A percentile compares a stretch with the other conserved stretches of the same genome.
phyloP scores from a whole-genome alignment of 2,329 filamentous ascomycete genomes.

The Hymenoscyphus fraxineus region DNA sequence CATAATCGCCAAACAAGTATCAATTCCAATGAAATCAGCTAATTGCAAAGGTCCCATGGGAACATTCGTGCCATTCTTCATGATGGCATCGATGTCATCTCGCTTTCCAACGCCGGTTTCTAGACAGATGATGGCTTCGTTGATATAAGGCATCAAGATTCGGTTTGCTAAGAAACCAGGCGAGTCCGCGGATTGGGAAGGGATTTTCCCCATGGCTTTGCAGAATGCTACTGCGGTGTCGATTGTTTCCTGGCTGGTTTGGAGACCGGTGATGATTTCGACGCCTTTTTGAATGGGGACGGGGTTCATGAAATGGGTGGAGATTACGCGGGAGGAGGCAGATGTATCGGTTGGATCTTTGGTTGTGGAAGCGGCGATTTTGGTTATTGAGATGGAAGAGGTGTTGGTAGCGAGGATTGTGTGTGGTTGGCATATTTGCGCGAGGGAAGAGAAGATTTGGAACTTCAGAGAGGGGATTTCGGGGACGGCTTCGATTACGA shows the following conservation, averaged over 20 bases:
- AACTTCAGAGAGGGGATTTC: constrained; percentile 86
- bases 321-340: constrained; percentile 81
- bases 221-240: constrained; percentile 82
- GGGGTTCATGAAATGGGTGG: constrained; percentile 99
- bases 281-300: constrained; percentile 96
- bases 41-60: constrained; percentile 94
- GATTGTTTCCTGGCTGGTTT: constrained; percentile 80
- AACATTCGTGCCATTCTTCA: constrained; percentile 99
- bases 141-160: constrained; percentile 99
- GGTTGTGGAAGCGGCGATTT: constrained; percentile 84
- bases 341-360: constrained; percentile 74
- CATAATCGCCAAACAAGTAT: constrained; percentile 97
- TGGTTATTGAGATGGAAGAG: constrained; percentile 96
- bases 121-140: constrained; percentile 93
- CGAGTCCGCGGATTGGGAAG: constrained; percentile 81
- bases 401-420: constrained; percentile 96
- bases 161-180: constrained; percentile 95
- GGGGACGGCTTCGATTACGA: constrained; percentile 95
- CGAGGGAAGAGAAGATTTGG: constrained; percentile 79
- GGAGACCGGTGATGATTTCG: constrained; percentile 91
- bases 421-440: constrained; percentile 75
- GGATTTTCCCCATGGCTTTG: constrained; percentile 86
- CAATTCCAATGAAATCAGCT: constrained; percentile 94
- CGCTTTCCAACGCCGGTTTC: constrained; percentile 86
- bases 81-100: constrained; percentile 93